Evolutionary conservation across 208 protist genomes (phyloP).

Genomic region (Acanthamoeba castellanii): DNA sequence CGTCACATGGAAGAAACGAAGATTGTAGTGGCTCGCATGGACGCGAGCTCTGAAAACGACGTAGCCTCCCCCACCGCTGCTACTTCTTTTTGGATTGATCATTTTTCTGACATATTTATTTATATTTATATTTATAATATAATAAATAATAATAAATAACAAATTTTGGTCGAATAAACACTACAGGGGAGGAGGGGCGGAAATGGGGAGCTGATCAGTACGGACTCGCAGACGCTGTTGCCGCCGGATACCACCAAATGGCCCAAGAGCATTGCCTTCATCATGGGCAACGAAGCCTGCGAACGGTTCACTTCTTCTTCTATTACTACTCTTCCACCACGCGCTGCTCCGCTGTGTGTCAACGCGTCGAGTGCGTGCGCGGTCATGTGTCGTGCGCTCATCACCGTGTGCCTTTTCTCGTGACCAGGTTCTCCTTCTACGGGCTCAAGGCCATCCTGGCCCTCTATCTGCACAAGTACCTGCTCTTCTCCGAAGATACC

Average conservation of each 20-base stretch:
- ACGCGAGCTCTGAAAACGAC: not conserved
- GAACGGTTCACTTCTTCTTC: conserved; percentile 69
- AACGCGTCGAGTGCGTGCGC: not conserved
- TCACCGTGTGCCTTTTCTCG: not conserved
- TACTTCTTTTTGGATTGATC: not conserved
- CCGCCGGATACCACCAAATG: conserved; percentile 51
- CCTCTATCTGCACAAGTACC: conserved; percentile 72
- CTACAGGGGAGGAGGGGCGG: not conserved
- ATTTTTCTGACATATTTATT: not conserved
- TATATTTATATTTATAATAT: not conserved
- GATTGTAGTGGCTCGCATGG: conserved; percentile 37
- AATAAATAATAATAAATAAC: not conserved
- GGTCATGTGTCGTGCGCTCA: not conserved
- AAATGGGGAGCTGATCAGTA: not conserved
- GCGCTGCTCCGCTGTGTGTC: not conserved
- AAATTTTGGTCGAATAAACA: not conserved
- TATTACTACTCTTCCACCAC: not conserved
- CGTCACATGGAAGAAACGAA: conserved; percentile 3
- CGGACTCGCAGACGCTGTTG: conserved; percentile 11
- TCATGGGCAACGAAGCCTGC: conserved; percentile 81
- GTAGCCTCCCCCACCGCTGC: not conserved
- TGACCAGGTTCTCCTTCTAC: conserved; percentile 64
- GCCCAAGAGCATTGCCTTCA: conserved; percentile 73
- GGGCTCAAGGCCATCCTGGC: conserved; percentile 77
- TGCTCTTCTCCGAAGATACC: conserved; percentile 66